phyloP scores from a whole-genome alignment of 73 alveolate genomes.

The Paramecium sonneborni region DNA sequence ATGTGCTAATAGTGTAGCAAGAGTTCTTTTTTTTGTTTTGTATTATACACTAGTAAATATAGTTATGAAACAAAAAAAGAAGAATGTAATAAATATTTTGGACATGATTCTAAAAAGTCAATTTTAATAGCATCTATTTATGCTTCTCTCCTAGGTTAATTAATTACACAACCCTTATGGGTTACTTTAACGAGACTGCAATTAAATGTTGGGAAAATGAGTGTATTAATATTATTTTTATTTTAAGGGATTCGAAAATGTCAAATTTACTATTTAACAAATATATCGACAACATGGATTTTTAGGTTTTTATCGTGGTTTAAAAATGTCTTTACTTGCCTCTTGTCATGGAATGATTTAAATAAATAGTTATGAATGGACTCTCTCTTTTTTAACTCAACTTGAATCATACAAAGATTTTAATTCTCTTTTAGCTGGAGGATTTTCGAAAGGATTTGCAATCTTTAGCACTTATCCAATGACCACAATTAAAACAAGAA shows the following conservation, averaged over 20 bases:
- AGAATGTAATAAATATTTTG: not conserved
- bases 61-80: slow-evolving; percentile 40
- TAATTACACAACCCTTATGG: slow-evolving; percentile 32
- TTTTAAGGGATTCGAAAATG: slow-evolving; percentile 24
- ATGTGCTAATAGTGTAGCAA: not conserved
- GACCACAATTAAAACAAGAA: slow-evolving; percentile 41
- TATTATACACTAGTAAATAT: not conserved
- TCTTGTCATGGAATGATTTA: slow-evolving; percentile 43
- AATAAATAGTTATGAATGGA: slow-evolving; percentile 24
- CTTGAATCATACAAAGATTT: not conserved
- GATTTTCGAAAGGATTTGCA: slow-evolving; percentile 42
- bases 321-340: not conserved
- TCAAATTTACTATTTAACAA: not conserved
- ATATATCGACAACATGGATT: not conserved
- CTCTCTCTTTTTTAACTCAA: not conserved
- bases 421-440: slow-evolving; percentile 22
- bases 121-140: slow-evolving; percentile 20
- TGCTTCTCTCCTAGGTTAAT: not conserved
- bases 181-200: slow-evolving; percentile 24
- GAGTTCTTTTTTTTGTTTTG: slow-evolving; percentile 22
- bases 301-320: slow-evolving; percentile 27
- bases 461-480: slow-evolving; percentile 30
- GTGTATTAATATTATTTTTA: not conserved
- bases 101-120: not conserved
- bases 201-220: not conserved